phyloP scores from a whole-genome alignment of 1,139 yeast species.

The Nakaseomyces glabratus region DNA sequence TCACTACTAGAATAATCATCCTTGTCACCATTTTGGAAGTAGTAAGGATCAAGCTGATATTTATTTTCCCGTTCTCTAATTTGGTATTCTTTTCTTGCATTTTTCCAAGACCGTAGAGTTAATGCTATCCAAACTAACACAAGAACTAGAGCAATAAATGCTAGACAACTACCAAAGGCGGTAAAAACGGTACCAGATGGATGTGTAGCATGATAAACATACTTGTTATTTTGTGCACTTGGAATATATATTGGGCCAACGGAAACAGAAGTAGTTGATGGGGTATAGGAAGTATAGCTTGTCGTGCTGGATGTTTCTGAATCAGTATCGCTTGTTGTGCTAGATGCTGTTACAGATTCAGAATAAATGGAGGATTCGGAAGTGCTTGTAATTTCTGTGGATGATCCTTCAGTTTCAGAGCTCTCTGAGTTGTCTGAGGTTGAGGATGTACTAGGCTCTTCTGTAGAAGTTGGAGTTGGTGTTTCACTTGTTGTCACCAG shows the following conservation, averaged over 20 bases:
- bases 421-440: not conserved
- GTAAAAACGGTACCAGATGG: conserved; percentile 69
- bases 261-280: conserved; percentile 6
- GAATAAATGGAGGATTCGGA: too few species aligned
- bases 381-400: too few species aligned
- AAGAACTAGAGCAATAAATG: conserved; percentile 23
- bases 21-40: conserved; percentile 10
- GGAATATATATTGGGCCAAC: conserved; percentile 12
- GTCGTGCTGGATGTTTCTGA: not conserved
- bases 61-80: conserved; percentile 15
- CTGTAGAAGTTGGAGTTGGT: not conserved
- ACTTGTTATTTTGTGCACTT: conserved; percentile 42
- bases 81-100: conserved; percentile 20
- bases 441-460: not conserved
- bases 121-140: conserved; percentile 14
- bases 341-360: too few species aligned
- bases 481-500: conserved; percentile 1
- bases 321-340: too few species aligned
- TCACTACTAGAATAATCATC: conserved; percentile 8
- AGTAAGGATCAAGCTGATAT: conserved; percentile 19
- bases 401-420: not conserved
- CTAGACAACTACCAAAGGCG: conserved; percentile 59
- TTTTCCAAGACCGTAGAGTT: conserved; percentile 19
- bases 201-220: conserved; percentile 38
- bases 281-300: conserved; percentile 1